Percentiles rank a stretch among this genome's conserved stretches.
Conservation (phyloP, 768 basidiomycete species). For the Gelatoporia subvermispora region DNA sequence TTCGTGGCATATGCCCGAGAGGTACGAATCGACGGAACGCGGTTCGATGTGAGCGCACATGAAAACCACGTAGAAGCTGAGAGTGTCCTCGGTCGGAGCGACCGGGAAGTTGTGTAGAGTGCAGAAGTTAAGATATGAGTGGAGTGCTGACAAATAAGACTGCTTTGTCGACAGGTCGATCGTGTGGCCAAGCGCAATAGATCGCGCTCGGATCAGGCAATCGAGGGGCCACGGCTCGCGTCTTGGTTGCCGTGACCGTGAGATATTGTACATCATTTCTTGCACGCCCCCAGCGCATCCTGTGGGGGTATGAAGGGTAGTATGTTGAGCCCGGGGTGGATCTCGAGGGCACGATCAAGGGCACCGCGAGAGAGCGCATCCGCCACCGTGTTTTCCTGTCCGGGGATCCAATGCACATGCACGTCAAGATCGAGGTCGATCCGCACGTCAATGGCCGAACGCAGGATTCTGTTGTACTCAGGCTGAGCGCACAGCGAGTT, state of each 20-base stretch:
- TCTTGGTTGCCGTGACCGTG: conserved; percentile 26
- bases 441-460: conserved; percentile 10
- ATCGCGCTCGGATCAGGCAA: conserved; percentile 25
- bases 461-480: conserved; percentile 14
- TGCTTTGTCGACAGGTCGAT: conserved; percentile 20
- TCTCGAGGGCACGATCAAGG: not conserved
- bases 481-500: conserved; percentile 10
- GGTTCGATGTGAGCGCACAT: conserved; percentile 35
- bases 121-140: conserved; percentile 35
- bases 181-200: conserved; percentile 28
- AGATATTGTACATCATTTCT: conserved; percentile 10
- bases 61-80: conserved; percentile 31
- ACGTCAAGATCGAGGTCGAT: conserved; percentile 9
- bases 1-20: conserved; percentile 33
- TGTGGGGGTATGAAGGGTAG: conserved; percentile 16
- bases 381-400: conserved; percentile 16
- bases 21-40: conserved; percentile 28
- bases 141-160: conserved; percentile 29
- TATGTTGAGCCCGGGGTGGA: not conserved
- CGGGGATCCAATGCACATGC: conserved; percentile 20
- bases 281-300: conserved; percentile 17
- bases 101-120: conserved; percentile 26
- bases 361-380: conserved; percentile 18
- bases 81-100: conserved; percentile 34
- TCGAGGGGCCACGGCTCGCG: conserved; percentile 32